Evolutionary conservation across 2,329 filamentous ascomycete species (phyloP).

Genomic region (Xylariaceae sp.): DNA sequence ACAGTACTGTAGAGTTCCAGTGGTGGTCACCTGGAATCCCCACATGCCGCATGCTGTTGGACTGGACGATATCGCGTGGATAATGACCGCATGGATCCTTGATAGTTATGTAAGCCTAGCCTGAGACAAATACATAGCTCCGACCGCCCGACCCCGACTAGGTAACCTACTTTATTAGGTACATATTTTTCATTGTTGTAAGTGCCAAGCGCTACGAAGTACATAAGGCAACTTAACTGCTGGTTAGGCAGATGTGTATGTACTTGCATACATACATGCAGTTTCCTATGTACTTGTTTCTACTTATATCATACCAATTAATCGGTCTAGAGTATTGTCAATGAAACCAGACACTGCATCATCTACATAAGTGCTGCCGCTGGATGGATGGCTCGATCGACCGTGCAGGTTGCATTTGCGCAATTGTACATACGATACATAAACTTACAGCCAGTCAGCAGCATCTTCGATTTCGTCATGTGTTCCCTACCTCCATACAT

Average conservation of each 20-base stretch:
- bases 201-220: too few relatives aligned
- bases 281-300: too few relatives aligned
- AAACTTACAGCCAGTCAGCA: slow-evolving; percentile 1
- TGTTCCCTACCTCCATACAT: neutral
- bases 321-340: too few relatives aligned
- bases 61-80: slow-evolving; percentile 21
- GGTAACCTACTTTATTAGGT: too few relatives aligned
- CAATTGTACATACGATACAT: slow-evolving; percentile 5
- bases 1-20: slow-evolving; percentile 7
- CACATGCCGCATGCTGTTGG: slow-evolving; percentile 19
- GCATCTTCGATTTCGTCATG: slow-evolving; percentile 8
- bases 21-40: slow-evolving; percentile 16
- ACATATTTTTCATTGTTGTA: too few relatives aligned
- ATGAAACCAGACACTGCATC: neutral
- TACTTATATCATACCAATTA: too few relatives aligned
- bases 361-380: slow-evolving; percentile 5
- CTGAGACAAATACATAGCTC: too few relatives aligned
- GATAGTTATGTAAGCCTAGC: too few relatives aligned
- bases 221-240: too few relatives aligned
- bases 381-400: slow-evolving; percentile 13
- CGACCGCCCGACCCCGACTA: too few relatives aligned
- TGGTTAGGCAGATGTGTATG: too few relatives aligned
- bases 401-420: slow-evolving; percentile 18
- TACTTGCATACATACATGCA: neutral
- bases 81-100: slow-evolving; percentile 23